phyloP scores from a whole-genome alignment of 495 filamentous ascomycete species.

The Bacidia gigantensis region DNA sequence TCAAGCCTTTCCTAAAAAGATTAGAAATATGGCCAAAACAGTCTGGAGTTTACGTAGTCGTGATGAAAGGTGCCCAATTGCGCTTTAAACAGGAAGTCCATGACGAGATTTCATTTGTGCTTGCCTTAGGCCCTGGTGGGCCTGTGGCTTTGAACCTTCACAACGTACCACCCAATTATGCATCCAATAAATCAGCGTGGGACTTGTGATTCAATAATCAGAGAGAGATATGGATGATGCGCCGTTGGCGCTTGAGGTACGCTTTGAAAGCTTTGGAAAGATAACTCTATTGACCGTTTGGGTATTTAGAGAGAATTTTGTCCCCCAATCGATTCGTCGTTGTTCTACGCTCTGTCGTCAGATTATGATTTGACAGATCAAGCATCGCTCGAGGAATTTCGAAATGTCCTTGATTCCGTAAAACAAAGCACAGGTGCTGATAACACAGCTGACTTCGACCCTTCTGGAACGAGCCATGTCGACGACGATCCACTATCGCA shows the following conservation, averaged over 20 bases:
- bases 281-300: background rate
- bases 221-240: conserved; percentile 11
- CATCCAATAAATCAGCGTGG: background rate
- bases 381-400: conserved; percentile 36
- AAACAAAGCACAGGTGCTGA: conserved; percentile 47
- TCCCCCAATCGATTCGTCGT: conserved; percentile 47
- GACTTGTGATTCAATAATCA: background rate
- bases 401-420: conserved; percentile 41
- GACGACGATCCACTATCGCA: conserved; percentile 18
- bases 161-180: background rate
- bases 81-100: too few relatives aligned
- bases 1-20: too few relatives aligned
- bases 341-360: conserved; percentile 48
- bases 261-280: background rate
- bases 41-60: too few relatives aligned
- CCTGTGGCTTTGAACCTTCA: too few relatives aligned
- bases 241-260: conserved; percentile 8
- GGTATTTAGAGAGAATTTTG: conserved; percentile 36
- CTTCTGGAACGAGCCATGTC: conserved; percentile 49
- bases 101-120: too few relatives aligned
- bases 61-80: too few relatives aligned
- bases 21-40: too few relatives aligned
- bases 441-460: conserved; percentile 60
- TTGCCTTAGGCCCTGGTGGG: too few relatives aligned
- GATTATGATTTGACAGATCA: conserved; percentile 47